Evolutionary conservation across 139 green algal genomes (phyloP), one percentile per base, ranked within the genome.

Genomic region (Pseudopediastrum boryanum): DNA sequence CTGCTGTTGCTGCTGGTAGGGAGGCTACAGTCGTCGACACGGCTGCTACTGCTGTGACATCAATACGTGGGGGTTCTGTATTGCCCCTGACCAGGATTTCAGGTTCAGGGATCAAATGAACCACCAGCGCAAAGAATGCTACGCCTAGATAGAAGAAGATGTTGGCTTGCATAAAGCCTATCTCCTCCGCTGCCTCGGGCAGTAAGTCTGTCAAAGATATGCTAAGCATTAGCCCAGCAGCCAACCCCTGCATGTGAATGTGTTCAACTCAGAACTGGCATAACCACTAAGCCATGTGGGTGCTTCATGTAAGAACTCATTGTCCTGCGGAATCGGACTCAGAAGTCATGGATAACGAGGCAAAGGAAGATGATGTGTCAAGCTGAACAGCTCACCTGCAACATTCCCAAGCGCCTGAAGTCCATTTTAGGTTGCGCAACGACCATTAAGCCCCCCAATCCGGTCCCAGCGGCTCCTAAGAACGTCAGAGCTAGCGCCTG

Each of bases 121-220:
- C 88, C 0, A 96, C 72, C 8, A 68, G 63, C 16, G 89, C 90
- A 74, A 96, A 96, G 51, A 96, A 93, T 2, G 72, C 67, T 23
- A 91, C 88, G 4, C 92, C 92, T 13, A 29, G 70, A 71, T 91
- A 95, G 79, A 95, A 94, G 74, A 86, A 93, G 27, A 86, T 6
- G 51, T 90, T 91, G 56, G 90, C 89, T 33, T 64, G 52, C 16
- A 67, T 46, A 41, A 91, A 89, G 33, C 90, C 89, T 0, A 96
- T 80, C 48, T 80, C 84, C 33, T 91, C 82, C 4, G 87, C 83
- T 36, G 90, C 82, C 43, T 87, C 84, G 9, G 87, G 92, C 42
- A 92, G 75, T 29, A 96, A 81, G 69, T 96, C 92, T 41, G 95
- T 85, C 39, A 94, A 81, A 25, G 81, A 89, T 41, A 96, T 90